A percentile compares a stretch with the other conserved stretches of the same genome.
Conservation (phyloP, 2,329 filamentous ascomycete genomes). For the Chaetomiaceae sp. region DNA sequence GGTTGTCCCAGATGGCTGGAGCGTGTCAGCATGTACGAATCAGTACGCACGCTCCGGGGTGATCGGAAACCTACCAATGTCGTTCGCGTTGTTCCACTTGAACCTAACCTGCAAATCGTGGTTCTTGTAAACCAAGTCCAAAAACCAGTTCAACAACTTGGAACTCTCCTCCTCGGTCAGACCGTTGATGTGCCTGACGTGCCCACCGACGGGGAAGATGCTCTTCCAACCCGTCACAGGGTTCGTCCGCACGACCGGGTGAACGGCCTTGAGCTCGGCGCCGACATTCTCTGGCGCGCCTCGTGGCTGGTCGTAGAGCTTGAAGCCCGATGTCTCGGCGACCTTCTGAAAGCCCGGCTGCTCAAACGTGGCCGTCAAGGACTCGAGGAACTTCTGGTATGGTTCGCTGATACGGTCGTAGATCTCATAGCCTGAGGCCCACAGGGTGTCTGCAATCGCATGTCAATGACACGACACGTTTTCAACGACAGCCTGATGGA, state of each 20-base stretch:
- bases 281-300: conserved; percentile 52
- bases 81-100: conserved; percentile 40
- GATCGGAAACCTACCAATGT: conserved; percentile 29
- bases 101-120: conserved; percentile 45
- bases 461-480: not conserved
- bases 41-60: no score
- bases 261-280: conserved; percentile 40
- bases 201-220: conserved; percentile 39
- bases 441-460: conserved; percentile 34
- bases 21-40: not conserved
- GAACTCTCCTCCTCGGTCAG: conserved; percentile 37
- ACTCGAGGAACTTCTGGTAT: conserved; percentile 42
- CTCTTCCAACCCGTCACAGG: conserved; percentile 59
- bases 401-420: conserved; percentile 44
- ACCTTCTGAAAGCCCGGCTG: conserved; percentile 36
- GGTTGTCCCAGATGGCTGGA: conserved; percentile 55
- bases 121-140: conserved; percentile 38
- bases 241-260: conserved; percentile 55
- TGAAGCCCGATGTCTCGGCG: conserved; percentile 35
- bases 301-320: conserved; percentile 40
- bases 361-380: conserved; percentile 39
- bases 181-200: conserved; percentile 39
- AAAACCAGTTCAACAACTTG: conserved; percentile 37
- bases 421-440: conserved; percentile 40
- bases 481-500: not conserved